These are phyloP conservation scores for Skeletonema grethae DNA, from an alignment of 108 stramenopile species.

Conservation along the genomic window DNA sequence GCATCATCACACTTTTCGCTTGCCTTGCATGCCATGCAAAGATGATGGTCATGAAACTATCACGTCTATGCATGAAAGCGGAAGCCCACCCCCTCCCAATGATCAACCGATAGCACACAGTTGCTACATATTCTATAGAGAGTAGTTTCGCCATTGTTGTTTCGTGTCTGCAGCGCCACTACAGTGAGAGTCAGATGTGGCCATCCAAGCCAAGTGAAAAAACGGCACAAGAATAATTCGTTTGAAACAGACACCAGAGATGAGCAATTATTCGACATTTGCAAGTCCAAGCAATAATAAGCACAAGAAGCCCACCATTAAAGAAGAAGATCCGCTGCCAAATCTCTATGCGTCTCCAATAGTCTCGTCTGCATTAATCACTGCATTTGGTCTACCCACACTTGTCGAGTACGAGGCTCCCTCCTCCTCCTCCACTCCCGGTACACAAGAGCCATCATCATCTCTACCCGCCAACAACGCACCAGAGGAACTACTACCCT, in stretches of 20 bases:
- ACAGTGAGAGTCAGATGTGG: neutral
- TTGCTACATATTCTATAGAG: neutral
- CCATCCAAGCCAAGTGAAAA: neutral
- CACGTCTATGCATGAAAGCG: too few species aligned
- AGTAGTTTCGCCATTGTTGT: neutral
- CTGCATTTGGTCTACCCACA: conserved; percentile 44
- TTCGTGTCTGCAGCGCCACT: neutral
- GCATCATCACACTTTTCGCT: too few species aligned
- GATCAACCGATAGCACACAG: neutral
- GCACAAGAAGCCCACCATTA: neutral
- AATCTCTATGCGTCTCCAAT: conserved; percentile 29
- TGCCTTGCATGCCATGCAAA: too few species aligned
- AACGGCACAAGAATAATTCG: neutral
- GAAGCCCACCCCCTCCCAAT: neutral
- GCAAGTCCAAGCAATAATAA: neutral
- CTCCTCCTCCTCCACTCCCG: neutral
- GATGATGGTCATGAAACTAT: too few species aligned
- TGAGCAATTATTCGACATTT: neutral
- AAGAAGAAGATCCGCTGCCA: neutral
- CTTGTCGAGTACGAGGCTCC: conserved; percentile 42
- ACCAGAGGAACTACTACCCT: neutral
- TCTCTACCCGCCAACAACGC: neutral
- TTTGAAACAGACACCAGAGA: neutral
- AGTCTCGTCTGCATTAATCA: conserved; percentile 38
- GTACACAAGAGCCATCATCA: neutral